Base-by-base conservation (phyloP, 805 yeast genomes). In the Candida sakaeoensis region DNA sequence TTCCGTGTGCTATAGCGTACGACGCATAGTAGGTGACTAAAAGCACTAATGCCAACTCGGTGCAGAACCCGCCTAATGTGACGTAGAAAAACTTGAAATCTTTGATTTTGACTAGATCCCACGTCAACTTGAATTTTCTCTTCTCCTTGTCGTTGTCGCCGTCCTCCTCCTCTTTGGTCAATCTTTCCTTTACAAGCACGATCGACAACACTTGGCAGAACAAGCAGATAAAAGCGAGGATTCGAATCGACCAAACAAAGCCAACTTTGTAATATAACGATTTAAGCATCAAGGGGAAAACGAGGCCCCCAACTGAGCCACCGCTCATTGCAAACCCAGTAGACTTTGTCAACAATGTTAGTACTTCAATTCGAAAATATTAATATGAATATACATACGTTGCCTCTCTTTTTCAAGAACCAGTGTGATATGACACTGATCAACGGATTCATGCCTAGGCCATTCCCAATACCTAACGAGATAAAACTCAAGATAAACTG, bases 271-370 rank as follows among this genome's bases (percentile, higher is more conserved):
- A 54, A 45, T 74, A 72, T 36, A 76, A 52, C n/a, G 63, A 54
- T 42, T 73, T 61, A 45, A 80, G 57, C 48, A 77, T 58, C 33
- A 81, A 58, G 1, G 88, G 85, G 54, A 77, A 74, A 2, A 77
- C 52, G 8, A 80, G 64, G 4, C 88, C 89, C 1, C 87, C 88
- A 4, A 79, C 61, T 8, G 83, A 75, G 2, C 85, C 85, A 4
- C 87, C 88, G 60, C 78, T 59, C 43, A 81, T 77, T 2, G 82
- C 82, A 3, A 80, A 48, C 0, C 87, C 85, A 19, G 80, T 65
- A 5, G 80, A 28, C 32, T 28, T n/a, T n/a, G n/a, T n/a, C n/a
- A 28, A 28, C 14, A 5, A 28, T 4, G 32, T 33, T 28, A 28
- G 19, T 28, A 28, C 6, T 12, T 23, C 10, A 8, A 23, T 23